Base-by-base conservation (phyloP, 140 eudicot species). In the Ambrosia hybrid region DNA sequence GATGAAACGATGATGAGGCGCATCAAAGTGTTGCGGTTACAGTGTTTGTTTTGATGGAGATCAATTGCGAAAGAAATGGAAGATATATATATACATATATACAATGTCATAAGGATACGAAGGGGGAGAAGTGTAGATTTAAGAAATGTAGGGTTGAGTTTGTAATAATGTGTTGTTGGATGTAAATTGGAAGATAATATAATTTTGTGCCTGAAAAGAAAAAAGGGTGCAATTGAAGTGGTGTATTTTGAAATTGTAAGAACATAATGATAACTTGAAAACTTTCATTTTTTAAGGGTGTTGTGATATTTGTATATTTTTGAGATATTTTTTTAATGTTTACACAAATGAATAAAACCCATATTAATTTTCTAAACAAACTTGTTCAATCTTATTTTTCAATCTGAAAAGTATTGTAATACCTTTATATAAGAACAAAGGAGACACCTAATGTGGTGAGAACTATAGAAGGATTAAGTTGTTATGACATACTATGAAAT, bases 181-280 rank as follows among this genome's bases (percentile, higher is more conserved):
- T 76, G 81, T 81, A 81, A 70, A 65, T 75, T 71, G 65, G 38
- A 65, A 69, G 81, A 73, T 79, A 70, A 76, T 55, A 45, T 65
- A 70, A 51, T 71, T 53, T 59, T 76, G 81, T 71, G 71, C 65
- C 81, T 51, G 2, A 55, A 76, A 75, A 71, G 46, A 52, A 70
- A 70, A 65, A 49, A 45, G 61, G 80, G 74, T 46, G 26, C 49
- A 78, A 45, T 53, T 70, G 61, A 70, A 78, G 57, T 30, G 63
- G 67, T 71, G 73, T 63, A 14, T 52, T 63, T 10, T 37, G 55
- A 14, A 49, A 60, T 76, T 68, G 9, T 57, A 60, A 13, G 46
- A 76, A 67, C 33, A 56, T 68, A 57, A 49, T 76, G 70, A 68
- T 60, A n/a, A 13, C 16, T 58, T 46, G 8, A 41, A 4, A 41